Conservation (phyloP, 2,329 filamentous ascomycete genomes). For the Pyricularia pennisetigena region DNA sequence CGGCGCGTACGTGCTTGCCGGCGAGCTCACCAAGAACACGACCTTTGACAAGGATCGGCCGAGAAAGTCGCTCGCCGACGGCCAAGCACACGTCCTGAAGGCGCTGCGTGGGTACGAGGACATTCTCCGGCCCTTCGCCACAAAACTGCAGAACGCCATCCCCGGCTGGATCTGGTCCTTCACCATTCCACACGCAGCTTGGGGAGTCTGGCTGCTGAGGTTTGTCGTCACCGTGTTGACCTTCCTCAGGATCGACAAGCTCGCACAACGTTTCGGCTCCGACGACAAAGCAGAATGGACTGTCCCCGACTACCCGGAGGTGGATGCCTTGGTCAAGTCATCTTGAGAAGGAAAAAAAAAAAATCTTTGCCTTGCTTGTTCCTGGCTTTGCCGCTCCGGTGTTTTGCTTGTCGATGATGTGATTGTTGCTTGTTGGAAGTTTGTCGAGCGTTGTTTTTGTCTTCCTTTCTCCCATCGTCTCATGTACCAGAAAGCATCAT, state of each 20-base stretch:
- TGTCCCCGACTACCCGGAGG: background rate
- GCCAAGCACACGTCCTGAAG: conserved; percentile 15
- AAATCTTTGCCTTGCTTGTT: background rate
- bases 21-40: conserved; percentile 25
- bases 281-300: background rate
- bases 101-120: conserved; percentile 33
- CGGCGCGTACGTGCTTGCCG: conserved; percentile 46
- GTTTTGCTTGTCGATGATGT: background rate
- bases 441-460: background rate
- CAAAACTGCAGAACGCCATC: conserved; percentile 24
- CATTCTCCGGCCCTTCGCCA: conserved; percentile 32
- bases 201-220: background rate
- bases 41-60: background rate
- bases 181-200: background rate
- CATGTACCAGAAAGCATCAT: background rate
- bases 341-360: too few species aligned
- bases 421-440: background rate
- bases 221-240: background rate
- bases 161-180: background rate
- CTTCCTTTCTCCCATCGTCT: background rate
- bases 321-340: background rate
- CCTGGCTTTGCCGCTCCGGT: background rate
- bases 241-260: background rate
- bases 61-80: background rate
- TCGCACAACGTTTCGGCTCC: background rate